Conservation (phyloP, 495 filamentous ascomycete species). For the Daldinia loculata region DNA sequence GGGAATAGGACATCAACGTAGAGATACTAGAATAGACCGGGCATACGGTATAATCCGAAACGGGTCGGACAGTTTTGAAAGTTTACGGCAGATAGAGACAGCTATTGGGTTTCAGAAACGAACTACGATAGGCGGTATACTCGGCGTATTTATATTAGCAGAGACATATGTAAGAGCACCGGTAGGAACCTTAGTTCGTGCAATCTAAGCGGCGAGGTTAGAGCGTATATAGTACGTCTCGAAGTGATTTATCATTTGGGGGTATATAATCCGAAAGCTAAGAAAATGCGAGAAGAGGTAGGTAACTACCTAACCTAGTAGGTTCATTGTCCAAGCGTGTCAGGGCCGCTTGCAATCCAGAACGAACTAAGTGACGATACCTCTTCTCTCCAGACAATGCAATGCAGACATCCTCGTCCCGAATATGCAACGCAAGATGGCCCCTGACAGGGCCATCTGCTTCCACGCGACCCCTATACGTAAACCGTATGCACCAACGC, state of each 20-base stretch:
- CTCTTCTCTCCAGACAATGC: conserved; percentile 15
- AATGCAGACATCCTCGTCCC: conserved; percentile 24
- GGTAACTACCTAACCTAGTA: not conserved
- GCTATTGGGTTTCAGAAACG: not conserved
- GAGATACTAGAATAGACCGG: not conserved
- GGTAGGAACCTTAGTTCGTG: not conserved
- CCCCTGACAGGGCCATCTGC: not conserved
- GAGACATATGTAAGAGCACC: not conserved
- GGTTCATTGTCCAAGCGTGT: conserved; percentile 14
- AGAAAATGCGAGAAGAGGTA: conserved; percentile 12
- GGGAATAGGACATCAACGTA: not conserved
- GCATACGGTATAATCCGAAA: not conserved
- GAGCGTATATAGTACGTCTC: not conserved
- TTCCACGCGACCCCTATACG: not conserved
- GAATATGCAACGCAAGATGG: conserved; percentile 24
- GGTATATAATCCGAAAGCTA: conserved; percentile 26
- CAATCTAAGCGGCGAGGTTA: not conserved
- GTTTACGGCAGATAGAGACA: not conserved
- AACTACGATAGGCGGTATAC: not conserved
- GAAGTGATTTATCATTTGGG: conserved; percentile 32
- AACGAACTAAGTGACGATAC: conserved; percentile 4
- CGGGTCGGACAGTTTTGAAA: conserved; percentile 2
- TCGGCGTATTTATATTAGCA: not conserved
- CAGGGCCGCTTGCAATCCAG: conserved; percentile 8
- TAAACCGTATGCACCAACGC: conserved; percentile 27